These are phyloP conservation scores for Orbilia brochopaga DNA, from an alignment of 2,329 filamentous ascomycete genomes.

Conservation along the genomic window DNA sequence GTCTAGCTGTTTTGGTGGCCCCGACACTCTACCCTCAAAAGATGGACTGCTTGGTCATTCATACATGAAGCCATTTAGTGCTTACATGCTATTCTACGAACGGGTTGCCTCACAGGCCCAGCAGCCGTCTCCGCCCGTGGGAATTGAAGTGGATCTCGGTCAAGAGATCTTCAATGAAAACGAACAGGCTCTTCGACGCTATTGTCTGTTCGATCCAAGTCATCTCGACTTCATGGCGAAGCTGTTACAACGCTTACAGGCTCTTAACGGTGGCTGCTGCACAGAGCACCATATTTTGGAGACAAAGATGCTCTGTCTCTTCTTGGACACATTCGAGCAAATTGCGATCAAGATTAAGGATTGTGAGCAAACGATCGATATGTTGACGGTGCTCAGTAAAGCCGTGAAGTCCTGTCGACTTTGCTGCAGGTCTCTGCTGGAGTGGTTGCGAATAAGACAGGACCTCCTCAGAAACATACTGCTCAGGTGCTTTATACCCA, in stretches of 20 bases:
- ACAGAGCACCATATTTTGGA: constrained; percentile 62
- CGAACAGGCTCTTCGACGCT: constrained; percentile 72
- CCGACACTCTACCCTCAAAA: constrained; percentile 60
- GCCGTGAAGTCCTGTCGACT: constrained; percentile 57
- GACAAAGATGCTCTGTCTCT: constrained; percentile 59
- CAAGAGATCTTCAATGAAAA: constrained; percentile 74
- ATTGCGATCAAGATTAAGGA: constrained; percentile 75
- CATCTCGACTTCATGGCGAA: constrained; percentile 72
- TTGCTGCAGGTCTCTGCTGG: constrained; percentile 52
- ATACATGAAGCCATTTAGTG: constrained; percentile 75
- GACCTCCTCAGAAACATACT: constrained; percentile 51
- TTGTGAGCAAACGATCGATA: constrained; percentile 66
- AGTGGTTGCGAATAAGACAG: constrained; percentile 51
- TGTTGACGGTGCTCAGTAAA: constrained; percentile 65
- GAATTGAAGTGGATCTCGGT: constrained; percentile 58
- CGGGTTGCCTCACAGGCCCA: constrained; percentile 70
- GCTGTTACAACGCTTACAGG: constrained; percentile 66
- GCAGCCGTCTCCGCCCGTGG: constrained; percentile 60
- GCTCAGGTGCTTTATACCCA: constrained; percentile 53
- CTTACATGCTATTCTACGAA: constrained; percentile 98
- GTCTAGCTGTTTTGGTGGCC: constrained; percentile 78
- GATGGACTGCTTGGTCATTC: constrained; percentile 36
- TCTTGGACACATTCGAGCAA: constrained; percentile 72
- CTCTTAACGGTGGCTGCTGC: constrained; percentile 61
- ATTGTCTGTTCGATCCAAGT: constrained; percentile 77